These are phyloP conservation scores for Tuber brumale DNA, from an alignment of 495 filamentous ascomycete genomes.

Conservation along the genomic window DNA sequence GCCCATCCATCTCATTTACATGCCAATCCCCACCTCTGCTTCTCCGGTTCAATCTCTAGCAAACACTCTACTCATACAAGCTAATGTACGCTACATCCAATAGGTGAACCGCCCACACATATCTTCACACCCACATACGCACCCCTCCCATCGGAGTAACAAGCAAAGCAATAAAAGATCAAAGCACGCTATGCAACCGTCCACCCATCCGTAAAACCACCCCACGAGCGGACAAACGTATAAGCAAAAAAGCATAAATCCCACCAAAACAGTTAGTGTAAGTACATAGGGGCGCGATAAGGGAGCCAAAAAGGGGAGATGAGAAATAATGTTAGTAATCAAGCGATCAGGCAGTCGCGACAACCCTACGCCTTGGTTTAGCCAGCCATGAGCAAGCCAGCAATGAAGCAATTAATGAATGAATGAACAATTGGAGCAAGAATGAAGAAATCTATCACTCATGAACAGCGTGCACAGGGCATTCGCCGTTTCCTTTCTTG, in stretches of 20 bases:
- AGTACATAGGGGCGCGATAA: not conserved
- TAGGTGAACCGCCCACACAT: not conserved
- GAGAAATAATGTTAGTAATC: not conserved
- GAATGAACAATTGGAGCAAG: not conserved
- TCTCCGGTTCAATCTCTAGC: not conserved
- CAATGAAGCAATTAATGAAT: not conserved
- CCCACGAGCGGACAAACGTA: not conserved
- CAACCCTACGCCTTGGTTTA: not conserved
- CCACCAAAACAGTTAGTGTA: not conserved
- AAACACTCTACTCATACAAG: not conserved
- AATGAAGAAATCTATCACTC: slow-evolving; percentile 26
- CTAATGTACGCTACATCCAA: not conserved
- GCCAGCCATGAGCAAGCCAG: not conserved
- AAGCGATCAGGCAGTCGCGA: not conserved
- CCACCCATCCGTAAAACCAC: not conserved
- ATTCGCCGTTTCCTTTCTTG: slow-evolving; percentile 49
- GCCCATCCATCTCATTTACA: not conserved
- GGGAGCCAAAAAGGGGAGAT: not conserved
- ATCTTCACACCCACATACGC: not conserved
- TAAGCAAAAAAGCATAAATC: not conserved
- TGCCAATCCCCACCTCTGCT: not conserved
- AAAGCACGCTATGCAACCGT: not conserved
- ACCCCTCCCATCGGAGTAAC: not conserved
- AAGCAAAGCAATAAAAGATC: not conserved
- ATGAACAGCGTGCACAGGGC: slow-evolving; percentile 50